Conservation (phyloP, 2,329 filamentous ascomycete species). For the Coleophoma eucalyptorum region DNA sequence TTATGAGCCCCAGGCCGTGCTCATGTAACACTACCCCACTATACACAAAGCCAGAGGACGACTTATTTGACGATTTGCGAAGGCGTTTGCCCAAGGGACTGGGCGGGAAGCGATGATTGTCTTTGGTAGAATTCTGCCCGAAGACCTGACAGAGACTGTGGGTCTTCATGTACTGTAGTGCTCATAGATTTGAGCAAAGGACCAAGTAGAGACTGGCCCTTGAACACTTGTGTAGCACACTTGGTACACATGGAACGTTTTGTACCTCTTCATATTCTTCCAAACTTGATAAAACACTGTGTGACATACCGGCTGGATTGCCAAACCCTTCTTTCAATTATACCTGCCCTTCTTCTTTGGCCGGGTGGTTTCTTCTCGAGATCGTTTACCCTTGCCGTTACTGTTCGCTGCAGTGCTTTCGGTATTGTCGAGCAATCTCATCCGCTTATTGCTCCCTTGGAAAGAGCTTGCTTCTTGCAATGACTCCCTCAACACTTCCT, state of each 20-base stretch:
- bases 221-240: neutral
- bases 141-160: neutral
- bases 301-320: slow-evolving; percentile 8
- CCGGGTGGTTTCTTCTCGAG: slow-evolving; percentile 7
- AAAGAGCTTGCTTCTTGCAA: slow-evolving; percentile 31
- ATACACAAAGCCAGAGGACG: neutral
- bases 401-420: neutral
- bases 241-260: neutral
- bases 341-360: slow-evolving; percentile 17
- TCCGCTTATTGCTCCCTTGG: slow-evolving; percentile 24
- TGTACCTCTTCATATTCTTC: neutral
- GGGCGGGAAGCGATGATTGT: neutral
- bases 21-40: neutral
- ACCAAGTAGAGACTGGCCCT: neutral
- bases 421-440: slow-evolving; percentile 17
- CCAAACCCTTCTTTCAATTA: slow-evolving; percentile 3
- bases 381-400: slow-evolving; percentile 14
- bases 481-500: slow-evolving; percentile 49
- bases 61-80: neutral
- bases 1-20: neutral
- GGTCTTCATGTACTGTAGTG: neutral
- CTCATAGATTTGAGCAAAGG: neutral
- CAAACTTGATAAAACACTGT: slow-evolving; percentile 4
- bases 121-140: neutral
- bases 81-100: slow-evolving; percentile 23